Evolutionary conservation across 139 green algal genomes (phyloP).

Genomic region (Chlorella sp.): DNA sequence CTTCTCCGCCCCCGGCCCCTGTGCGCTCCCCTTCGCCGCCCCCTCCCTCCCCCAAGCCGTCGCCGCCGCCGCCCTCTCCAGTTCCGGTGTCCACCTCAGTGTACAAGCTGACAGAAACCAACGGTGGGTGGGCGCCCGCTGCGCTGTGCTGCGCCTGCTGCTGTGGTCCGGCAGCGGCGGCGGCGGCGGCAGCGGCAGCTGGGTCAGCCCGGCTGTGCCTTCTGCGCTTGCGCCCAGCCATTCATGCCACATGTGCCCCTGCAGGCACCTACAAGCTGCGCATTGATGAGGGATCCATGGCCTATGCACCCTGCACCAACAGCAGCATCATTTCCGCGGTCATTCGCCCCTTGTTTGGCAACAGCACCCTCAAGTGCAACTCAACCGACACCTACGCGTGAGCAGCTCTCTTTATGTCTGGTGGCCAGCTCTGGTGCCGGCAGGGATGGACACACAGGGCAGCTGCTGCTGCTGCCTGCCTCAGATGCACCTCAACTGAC

Average conservation of each 20-base stretch:
- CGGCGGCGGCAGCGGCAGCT: neutral
- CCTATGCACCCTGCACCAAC: neutral
- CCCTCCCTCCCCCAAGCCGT: neutral
- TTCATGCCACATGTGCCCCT: no score
- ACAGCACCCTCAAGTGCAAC: neutral
- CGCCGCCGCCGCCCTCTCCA: neutral
- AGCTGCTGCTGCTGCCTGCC: no score
- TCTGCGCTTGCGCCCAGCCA: neutral
- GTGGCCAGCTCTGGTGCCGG: no score
- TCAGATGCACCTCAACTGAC: neutral
- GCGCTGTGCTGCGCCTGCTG: no score
- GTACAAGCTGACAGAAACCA: no score
- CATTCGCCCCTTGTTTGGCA: neutral
- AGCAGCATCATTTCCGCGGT: neutral
- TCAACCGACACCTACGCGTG: conserved; percentile 9
- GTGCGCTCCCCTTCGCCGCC: neutral
- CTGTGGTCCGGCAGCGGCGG: no score
- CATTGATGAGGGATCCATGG: neutral
- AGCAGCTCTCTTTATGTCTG: no score
- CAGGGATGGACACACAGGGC: no score
- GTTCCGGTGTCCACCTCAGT: no score
- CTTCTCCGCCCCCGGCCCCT: neutral
- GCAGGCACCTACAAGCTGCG: neutral
- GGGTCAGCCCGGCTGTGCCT: neutral
- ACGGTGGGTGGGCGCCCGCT: no score